Conservation (phyloP, 2,329 filamentous ascomycete genomes). For the Curvularia sp. region DNA sequence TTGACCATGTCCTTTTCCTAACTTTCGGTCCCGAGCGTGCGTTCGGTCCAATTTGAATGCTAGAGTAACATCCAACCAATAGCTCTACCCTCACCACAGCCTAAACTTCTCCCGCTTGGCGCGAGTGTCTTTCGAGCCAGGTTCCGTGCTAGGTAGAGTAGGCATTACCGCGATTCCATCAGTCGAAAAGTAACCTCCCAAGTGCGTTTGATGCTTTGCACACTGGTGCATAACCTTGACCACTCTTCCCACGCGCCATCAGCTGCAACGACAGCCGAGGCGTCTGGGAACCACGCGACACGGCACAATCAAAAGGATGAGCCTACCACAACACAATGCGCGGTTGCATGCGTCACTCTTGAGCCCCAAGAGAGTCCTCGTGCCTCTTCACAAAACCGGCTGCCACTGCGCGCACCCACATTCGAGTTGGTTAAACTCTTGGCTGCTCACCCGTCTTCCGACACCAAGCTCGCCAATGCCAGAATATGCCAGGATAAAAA, state of each 20-base stretch:
- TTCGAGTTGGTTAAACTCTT: background rate
- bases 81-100: constrained; percentile 3
- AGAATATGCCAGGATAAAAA: constrained; percentile 3
- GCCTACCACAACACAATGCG: constrained; percentile 11
- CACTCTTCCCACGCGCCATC: constrained; percentile 5
- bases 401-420: constrained; percentile 17
- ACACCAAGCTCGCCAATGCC: constrained; percentile 3
- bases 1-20: background rate
- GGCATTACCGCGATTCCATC: constrained; percentile 12
- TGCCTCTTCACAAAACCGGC: constrained; percentile 20
- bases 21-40: constrained; percentile 12
- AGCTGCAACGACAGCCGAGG: constrained; percentile 21
- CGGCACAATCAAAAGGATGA: constrained; percentile 13
- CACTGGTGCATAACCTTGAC: constrained; percentile 9
- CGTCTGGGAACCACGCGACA: constrained; percentile 26
- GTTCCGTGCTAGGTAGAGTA: constrained; percentile 21
- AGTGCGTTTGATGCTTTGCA: constrained; percentile 1
- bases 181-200: constrained; percentile 12
- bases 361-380: constrained; percentile 11
- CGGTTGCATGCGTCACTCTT: constrained; percentile 15
- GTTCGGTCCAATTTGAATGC: constrained; percentile 25
- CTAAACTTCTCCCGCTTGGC: constrained; percentile 9
- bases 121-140: constrained; percentile 25
- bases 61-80: constrained; percentile 15
- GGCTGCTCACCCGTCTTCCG: constrained; percentile 12